These are phyloP conservation scores for Olyra latifolia DNA, from an alignment of 176 grass and related monocot genomes.

Conservation along the genomic window DNA sequence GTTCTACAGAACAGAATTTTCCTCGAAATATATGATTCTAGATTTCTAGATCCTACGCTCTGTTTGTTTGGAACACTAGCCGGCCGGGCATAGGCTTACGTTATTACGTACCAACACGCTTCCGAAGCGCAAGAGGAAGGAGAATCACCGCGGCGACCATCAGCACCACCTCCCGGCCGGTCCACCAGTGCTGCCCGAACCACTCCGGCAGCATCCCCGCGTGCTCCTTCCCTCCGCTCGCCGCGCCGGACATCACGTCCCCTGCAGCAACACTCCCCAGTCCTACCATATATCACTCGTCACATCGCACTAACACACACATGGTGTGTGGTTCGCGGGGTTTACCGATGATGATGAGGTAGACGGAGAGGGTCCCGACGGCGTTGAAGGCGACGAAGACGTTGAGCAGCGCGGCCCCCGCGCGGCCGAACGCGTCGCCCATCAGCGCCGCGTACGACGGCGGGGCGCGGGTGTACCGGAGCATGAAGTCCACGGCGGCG, in stretches of 20 bases:
- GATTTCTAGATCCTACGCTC: too few relatives aligned
- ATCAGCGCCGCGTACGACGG: constrained; percentile 74
- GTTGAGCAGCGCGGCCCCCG: constrained; percentile 52
- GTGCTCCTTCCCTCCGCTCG: constrained; percentile 35
- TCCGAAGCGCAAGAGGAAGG: constrained; percentile 60
- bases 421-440: constrained; percentile 58
- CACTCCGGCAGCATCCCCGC: constrained; percentile 66
- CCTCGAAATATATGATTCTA: too few relatives aligned
- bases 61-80: neutral
- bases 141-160: constrained; percentile 46
- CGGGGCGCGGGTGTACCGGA: constrained; percentile 50
- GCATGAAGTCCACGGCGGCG: constrained; percentile 57
- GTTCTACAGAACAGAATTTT: too few relatives aligned
- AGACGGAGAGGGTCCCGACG: constrained; percentile 64
- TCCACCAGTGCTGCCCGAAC: constrained; percentile 82
- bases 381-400: constrained; percentile 53
- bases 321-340: neutral
- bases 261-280: constrained; percentile 28
- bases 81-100: too few relatives aligned
- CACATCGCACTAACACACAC: too few relatives aligned
- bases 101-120: constrained; percentile 64
- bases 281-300: neutral
- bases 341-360: constrained; percentile 77
- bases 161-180: constrained; percentile 53
- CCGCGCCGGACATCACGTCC: constrained; percentile 66